These are phyloP conservation scores for Nannizziopsis barbatae DNA, from an alignment of 2,329 filamentous ascomycete species.

Conservation along the genomic window DNA sequence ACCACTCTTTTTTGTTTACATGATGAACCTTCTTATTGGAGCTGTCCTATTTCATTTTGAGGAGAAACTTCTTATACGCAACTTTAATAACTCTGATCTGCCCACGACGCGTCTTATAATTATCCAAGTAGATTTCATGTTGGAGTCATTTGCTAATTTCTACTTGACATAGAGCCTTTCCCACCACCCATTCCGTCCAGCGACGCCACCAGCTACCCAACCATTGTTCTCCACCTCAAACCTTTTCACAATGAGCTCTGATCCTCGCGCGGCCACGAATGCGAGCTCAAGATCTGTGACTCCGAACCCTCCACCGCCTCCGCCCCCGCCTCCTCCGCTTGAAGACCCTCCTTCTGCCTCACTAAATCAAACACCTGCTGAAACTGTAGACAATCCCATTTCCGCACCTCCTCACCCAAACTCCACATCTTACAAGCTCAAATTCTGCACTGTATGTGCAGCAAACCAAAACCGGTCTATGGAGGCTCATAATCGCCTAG, in stretches of 20 bases:
- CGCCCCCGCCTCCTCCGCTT: constrained; percentile 6
- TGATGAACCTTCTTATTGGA: constrained; percentile 26
- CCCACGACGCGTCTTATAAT: not conserved
- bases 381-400: constrained; percentile 4
- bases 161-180: not conserved
- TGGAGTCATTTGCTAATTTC: constrained; percentile 5
- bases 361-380: not conserved
- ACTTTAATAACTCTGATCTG: constrained; percentile 17
- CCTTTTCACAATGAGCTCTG: constrained; percentile 1
- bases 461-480: constrained; percentile 99
- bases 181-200: not conserved
- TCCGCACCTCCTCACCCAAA: constrained; percentile 27
- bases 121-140: not conserved
- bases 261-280: constrained; percentile 5
- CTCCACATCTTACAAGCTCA: constrained; percentile 62
- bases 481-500: constrained; percentile 94
- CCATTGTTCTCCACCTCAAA: not conserved
- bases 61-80: constrained; percentile 20
- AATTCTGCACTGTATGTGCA: constrained; percentile 55
- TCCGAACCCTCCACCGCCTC: constrained; percentile 6
- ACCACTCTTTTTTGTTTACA: not conserved
- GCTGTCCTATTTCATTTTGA: constrained; percentile 24
- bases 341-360: not conserved
- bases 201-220: not conserved
- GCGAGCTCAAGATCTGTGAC: constrained; percentile 2